Conservation (phyloP, 148 eudicot genomes). For the Rhododendron vialii region DNA sequence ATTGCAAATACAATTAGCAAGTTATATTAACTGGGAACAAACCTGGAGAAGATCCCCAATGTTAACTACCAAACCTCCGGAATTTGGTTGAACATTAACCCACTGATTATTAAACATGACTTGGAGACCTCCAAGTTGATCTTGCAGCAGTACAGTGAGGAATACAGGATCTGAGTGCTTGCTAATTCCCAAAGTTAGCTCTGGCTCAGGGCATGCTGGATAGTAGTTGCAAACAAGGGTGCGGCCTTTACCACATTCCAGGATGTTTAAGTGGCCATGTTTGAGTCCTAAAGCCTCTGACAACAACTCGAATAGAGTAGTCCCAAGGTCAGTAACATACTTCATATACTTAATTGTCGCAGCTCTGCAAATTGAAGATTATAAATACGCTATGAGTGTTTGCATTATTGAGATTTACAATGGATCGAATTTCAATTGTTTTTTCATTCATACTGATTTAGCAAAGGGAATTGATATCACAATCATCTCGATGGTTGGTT, state of each 20-base stretch:
- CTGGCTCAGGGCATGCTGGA: conserved; percentile 15
- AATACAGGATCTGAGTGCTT: conserved; percentile 8
- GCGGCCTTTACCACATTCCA: not conserved
- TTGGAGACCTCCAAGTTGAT: conserved; percentile 14
- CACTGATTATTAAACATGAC: conserved; percentile 2
- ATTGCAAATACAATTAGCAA: not conserved
- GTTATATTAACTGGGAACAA: not conserved
- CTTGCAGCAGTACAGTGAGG: conserved; percentile 6
- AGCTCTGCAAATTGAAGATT: not conserved
- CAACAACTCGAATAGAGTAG: conserved; percentile 1
- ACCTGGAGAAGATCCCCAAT: conserved; percentile 13
- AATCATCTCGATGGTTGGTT: not conserved
- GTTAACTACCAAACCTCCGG: conserved; percentile 6
- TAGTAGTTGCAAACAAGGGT: not conserved
- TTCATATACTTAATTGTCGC: not conserved
- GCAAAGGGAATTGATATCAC: not conserved
- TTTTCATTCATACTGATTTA: not conserved
- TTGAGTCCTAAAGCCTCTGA: conserved; percentile 5
- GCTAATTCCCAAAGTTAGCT: not conserved
- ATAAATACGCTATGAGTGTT: not conserved
- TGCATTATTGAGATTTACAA: not conserved
- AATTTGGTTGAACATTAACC: conserved; percentile 6
- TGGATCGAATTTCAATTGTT: not conserved
- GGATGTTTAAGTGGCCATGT: not conserved
- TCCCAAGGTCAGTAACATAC: not conserved